Percentiles rank a stretch among this genome's conserved stretches.
Evolutionary conservation across 306 rosid genomes (phyloP).

Genomic region (Vachellia collinsii): DNA sequence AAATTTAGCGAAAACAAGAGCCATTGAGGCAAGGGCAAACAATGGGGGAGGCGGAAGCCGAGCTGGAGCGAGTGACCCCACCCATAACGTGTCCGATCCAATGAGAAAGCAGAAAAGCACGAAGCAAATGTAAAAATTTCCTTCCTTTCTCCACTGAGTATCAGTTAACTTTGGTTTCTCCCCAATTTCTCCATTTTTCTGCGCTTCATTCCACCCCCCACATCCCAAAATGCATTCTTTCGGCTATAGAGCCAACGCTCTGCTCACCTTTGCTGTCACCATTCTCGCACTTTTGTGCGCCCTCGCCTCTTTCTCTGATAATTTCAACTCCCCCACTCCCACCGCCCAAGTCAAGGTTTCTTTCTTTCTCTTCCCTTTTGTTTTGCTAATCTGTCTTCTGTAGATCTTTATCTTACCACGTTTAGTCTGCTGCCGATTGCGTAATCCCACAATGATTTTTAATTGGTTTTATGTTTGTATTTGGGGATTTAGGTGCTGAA

Average conservation of each 20-base stretch:
- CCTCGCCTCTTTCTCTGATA: slow-evolving; percentile 80
- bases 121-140: neutral
- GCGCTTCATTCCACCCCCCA: neutral
- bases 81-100: slow-evolving; percentile 52
- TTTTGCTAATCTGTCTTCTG: neutral
- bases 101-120: slow-evolving; percentile 36
- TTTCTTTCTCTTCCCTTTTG: neutral
- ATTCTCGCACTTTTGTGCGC: slow-evolving; percentile 80
- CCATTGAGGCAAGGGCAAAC: neutral
- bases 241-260: slow-evolving; percentile 83
- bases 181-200: neutral
- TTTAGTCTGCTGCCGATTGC: neutral
- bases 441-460: slow-evolving; percentile 28
- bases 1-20: neutral
- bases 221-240: slow-evolving; percentile 77
- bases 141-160: neutral
- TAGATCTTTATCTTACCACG: slow-evolving; percentile 41
- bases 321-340: slow-evolving; percentile 75
- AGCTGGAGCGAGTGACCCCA: slow-evolving; percentile 22
- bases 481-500: slow-evolving; percentile 61
- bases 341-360: slow-evolving; percentile 73
- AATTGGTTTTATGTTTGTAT: neutral
- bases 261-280: slow-evolving; percentile 80
- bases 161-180: neutral
- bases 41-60: neutral